Evolutionary conservation across 1,284 basidiomycete species (phyloP).

Genomic region (Wolfiporia cocos): DNA sequence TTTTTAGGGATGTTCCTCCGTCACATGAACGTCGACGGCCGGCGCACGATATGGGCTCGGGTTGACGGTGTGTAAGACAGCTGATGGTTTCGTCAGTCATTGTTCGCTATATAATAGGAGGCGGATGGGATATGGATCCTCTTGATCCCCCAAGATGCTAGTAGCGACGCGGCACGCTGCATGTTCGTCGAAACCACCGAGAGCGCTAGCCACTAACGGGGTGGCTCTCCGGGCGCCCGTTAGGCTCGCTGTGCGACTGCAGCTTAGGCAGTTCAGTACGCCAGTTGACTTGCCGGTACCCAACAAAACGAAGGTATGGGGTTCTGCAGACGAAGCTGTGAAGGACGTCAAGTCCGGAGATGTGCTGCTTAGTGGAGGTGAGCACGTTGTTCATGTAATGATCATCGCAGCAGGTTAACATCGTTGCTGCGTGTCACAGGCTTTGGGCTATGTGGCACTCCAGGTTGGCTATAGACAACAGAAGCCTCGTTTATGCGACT

Average conservation of each 20-base stretch:
- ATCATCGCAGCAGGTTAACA: background rate
- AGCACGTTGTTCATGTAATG: slow-evolving; percentile 15
- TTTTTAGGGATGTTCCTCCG: slow-evolving; percentile 3
- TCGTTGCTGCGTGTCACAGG: slow-evolving; percentile 38
- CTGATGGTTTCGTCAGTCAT: no score
- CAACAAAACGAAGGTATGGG: slow-evolving; percentile 44
- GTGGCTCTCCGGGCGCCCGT: slow-evolving; percentile 7
- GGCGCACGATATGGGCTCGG: no score
- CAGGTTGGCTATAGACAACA: slow-evolving; percentile 36
- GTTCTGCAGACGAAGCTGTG: slow-evolving; percentile 48
- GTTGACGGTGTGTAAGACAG: no score
- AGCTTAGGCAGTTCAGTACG: slow-evolving; percentile 19
- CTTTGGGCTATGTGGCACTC: slow-evolving; percentile 75
- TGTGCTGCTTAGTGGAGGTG: slow-evolving; percentile 77
- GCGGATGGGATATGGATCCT: background rate
- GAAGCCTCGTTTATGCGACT: background rate
- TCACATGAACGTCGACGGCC: slow-evolving; percentile 5
- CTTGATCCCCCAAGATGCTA: slow-evolving; percentile 7
- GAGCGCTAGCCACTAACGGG: no score
- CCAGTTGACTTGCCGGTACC: slow-evolving; percentile 24
- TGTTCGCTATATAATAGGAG: background rate
- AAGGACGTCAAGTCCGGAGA: slow-evolving; percentile 55
- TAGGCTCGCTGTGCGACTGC: slow-evolving; percentile 10
- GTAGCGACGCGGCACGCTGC: slow-evolving; percentile 10
- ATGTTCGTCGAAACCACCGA: slow-evolving; percentile 1